phyloP scores from a whole-genome alignment of 257 asterid species.

The Fraxinus pennsylvanica region DNA sequence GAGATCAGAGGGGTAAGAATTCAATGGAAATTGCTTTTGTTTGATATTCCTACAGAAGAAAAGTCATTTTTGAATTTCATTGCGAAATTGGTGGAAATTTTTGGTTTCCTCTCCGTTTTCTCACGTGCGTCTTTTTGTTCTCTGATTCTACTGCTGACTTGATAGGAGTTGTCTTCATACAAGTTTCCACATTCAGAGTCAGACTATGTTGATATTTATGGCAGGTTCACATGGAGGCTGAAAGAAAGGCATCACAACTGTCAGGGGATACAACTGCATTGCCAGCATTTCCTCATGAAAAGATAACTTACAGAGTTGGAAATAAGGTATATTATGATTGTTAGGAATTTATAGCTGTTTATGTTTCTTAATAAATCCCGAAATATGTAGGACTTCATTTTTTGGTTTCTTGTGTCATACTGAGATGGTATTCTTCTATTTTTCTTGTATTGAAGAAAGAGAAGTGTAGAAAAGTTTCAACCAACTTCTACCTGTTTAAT shows the following conservation, averaged over 20 bases:
- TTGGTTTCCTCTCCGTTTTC: constrained; percentile 4
- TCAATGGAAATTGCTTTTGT: not conserved
- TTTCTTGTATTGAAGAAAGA: not conserved
- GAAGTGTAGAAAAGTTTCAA: not conserved
- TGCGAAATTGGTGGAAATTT: not conserved
- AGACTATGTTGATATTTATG: constrained; percentile 21
- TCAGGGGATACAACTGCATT: constrained; percentile 52
- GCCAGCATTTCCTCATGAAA: constrained; percentile 56
- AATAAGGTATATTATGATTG: constrained; percentile 58
- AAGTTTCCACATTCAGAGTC: constrained; percentile 8
- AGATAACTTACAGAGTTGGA: constrained; percentile 85
- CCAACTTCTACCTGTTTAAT: constrained; percentile 9
- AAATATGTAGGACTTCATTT: not conserved
- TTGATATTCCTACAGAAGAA: constrained; percentile 6
- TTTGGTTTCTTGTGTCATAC: not conserved
- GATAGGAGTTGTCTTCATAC: constrained; percentile 2
- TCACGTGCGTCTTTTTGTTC: not conserved
- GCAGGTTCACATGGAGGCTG: constrained; percentile 98
- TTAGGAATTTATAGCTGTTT: constrained; percentile 19
- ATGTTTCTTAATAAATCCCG: not conserved
- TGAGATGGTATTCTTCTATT: not conserved
- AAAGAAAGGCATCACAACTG: constrained; percentile 62
- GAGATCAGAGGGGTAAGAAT: constrained; percentile 7
- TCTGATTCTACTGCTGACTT: constrained; percentile 3
- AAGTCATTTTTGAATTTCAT: not conserved